Evolutionary conservation across 371 early-diverging fungal genomes (phyloP).

Genomic region (Nematocida parisii): DNA sequence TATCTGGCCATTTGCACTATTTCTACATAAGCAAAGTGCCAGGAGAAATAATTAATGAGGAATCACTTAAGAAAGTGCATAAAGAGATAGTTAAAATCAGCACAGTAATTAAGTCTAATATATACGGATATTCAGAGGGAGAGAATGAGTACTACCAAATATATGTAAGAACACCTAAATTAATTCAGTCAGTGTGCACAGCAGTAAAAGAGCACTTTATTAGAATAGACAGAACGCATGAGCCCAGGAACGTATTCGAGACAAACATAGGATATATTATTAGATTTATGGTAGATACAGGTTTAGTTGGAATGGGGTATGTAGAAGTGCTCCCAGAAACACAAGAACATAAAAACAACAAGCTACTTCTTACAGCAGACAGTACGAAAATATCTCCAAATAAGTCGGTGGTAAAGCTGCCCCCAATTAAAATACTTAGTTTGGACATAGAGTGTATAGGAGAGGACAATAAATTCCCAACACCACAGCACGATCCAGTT

Average conservation of each 20-base stretch:
- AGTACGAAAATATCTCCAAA: neutral
- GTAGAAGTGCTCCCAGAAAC: slow-evolving; percentile 20
- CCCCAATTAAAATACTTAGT: slow-evolving; percentile 87
- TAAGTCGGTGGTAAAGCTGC: slow-evolving; percentile 71
- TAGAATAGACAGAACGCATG: neutral
- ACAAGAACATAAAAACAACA: slow-evolving; percentile 5
- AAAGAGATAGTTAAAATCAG: slow-evolving; percentile 70
- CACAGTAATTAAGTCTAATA: slow-evolving; percentile 74
- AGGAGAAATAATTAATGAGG: slow-evolving; percentile 33
- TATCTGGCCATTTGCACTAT: slow-evolving; percentile 84
- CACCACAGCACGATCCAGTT: slow-evolving; percentile 85
- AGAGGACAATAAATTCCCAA: slow-evolving; percentile 89
- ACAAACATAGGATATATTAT: slow-evolving; percentile 82
- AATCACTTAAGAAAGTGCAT: neutral
- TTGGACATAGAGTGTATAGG: slow-evolving; percentile 99
- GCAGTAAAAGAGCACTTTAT: slow-evolving; percentile 65
- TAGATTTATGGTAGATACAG: slow-evolving; percentile 92
- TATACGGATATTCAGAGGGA: slow-evolving; percentile 73
- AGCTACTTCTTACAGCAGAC: neutral
- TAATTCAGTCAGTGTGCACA: slow-evolving; percentile 64
- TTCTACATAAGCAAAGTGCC: slow-evolving; percentile 78
- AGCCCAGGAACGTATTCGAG: slow-evolving; percentile 75
- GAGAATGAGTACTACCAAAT: slow-evolving; percentile 66
- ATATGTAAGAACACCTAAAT: slow-evolving; percentile 71
- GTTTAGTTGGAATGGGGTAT: slow-evolving; percentile 82